phyloP scores from a whole-genome alignment of 1,139 yeast genomes.

The Candida buenavistaensis region DNA sequence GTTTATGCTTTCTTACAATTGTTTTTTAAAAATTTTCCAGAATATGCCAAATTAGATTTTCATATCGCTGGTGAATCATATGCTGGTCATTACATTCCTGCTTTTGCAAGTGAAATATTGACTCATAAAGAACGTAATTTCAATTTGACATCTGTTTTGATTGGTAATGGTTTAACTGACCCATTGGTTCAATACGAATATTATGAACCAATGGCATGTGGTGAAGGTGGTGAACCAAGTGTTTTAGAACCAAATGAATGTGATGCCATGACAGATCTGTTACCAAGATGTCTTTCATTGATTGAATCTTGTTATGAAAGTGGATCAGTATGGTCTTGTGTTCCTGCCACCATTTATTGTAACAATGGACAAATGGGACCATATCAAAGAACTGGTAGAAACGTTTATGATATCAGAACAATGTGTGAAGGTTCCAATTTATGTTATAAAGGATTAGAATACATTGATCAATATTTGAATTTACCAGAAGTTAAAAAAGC shows the following conservation, averaged over 20 bases:
- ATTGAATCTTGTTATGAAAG: slow-evolving; percentile 79
- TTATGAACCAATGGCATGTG: slow-evolving; percentile 98
- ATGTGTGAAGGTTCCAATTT: slow-evolving; percentile 76
- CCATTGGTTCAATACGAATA: slow-evolving; percentile 84
- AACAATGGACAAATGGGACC: slow-evolving; percentile 86
- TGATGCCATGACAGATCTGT: slow-evolving; percentile 64
- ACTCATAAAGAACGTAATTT: slow-evolving; percentile 76
- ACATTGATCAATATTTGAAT: slow-evolving; percentile 37
- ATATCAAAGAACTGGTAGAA: slow-evolving; percentile 85
- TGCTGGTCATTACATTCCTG: slow-evolving; percentile 97
- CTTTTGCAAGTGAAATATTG: slow-evolving; percentile 83
- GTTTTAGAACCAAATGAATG: slow-evolving; percentile 82
- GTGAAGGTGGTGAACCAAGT: slow-evolving; percentile 84
- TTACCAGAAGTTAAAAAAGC: slow-evolving; percentile 57
- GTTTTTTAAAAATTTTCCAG: slow-evolving; percentile 89
- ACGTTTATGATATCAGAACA: slow-evolving; percentile 90
- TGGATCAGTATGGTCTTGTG: slow-evolving; percentile 84
- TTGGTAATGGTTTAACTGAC: slow-evolving; percentile 96
- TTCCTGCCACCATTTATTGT: slow-evolving; percentile 91
- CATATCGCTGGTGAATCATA: slow-evolving; percentile 99
- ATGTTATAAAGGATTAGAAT: slow-evolving; percentile 56
- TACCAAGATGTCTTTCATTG: slow-evolving; percentile 80
- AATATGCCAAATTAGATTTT: slow-evolving; percentile 65
- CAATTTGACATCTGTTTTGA: slow-evolving; percentile 81
- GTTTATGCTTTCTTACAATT: slow-evolving; percentile 88